phyloP scores from a whole-genome alignment of 2,329 filamentous ascomycete genomes.

The Colletotrichum brevisporum region DNA sequence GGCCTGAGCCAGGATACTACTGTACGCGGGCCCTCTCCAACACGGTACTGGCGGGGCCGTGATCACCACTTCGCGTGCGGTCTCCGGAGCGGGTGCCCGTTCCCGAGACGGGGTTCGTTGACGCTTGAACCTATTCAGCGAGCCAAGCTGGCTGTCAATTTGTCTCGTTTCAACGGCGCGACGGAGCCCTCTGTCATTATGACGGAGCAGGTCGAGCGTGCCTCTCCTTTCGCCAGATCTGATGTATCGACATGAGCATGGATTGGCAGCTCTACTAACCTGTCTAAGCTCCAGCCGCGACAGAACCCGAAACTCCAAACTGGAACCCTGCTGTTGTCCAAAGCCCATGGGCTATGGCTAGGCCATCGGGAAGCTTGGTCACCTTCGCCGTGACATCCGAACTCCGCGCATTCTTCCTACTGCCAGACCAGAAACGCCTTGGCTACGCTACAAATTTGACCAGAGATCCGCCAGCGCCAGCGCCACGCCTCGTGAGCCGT shows the following conservation, averaged over 20 bases:
- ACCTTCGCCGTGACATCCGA: constrained; percentile 25
- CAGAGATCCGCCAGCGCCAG: constrained; percentile 8
- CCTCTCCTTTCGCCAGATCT: not conserved
- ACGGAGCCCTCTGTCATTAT: constrained; percentile 32
- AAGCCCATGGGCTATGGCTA: not conserved
- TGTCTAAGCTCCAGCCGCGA: constrained; percentile 30
- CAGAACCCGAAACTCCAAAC: constrained; percentile 25
- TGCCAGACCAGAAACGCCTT: constrained; percentile 20
- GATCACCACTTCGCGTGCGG: not conserved
- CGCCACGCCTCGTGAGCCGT: constrained; percentile 21
- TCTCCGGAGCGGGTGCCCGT: constrained; percentile 5
- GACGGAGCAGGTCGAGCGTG: constrained; percentile 14
- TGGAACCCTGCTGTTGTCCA: constrained; percentile 20
- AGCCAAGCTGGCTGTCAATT: too few species aligned
- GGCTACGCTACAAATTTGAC: constrained; percentile 13
- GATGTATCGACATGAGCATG: constrained; percentile 21
- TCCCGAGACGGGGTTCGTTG: too few species aligned
- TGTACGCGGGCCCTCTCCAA: not conserved
- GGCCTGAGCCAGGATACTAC: constrained; percentile 4
- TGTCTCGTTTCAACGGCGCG: constrained; percentile 27
- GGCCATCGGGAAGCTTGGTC: constrained; percentile 11
- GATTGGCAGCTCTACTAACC: constrained; percentile 17
- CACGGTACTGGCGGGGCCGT: not conserved
- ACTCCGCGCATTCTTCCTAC: constrained; percentile 11
- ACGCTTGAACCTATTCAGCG: too few species aligned